Base-by-base conservation (phyloP, 2,329 filamentous ascomycete genomes). In the Fusarium hainanense region DNA sequence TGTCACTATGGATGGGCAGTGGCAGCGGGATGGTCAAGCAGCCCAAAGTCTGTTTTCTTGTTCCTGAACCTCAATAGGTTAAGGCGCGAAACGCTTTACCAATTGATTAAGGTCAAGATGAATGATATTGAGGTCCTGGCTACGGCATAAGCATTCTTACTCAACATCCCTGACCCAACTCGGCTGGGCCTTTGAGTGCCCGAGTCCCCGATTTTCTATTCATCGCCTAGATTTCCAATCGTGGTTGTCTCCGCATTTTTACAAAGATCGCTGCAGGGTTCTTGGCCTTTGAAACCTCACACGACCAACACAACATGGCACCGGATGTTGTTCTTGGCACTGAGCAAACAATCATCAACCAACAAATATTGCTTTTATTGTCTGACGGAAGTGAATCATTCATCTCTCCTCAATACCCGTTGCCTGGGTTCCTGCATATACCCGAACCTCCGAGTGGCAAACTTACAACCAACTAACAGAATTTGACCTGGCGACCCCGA, bases 1-100 rank as follows among this genome's bases (percentile, higher is more conserved):
- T 70, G 67, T 54, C 67, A 68, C 47, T 41, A 25, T 40, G 23
- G 63, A 37, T 49, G 6, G 34, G 16, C n/a, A 44, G 56, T 47
- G 68, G 47, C 48, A 65, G 54, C 63, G 54, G 50, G 54, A 64
- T 44, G 32, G 47, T 28, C 41, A n/a, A 8, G 27, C 25, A n/a
- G 50, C 25, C 21, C 41, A 61, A 34, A 60, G 61, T 54, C 4
- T 54, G 21, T 50, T 60, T 28, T 25, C 6, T 8, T 25, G 47
- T 65, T 43, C 48, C 54, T 49, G 48, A 11, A 20, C 14, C 21
- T 28, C 16, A 34, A 40, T 37, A 7, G 13, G 11, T 28, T n/a
- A 14, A 27, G 34, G 28, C 43, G 16, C 2, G 4, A 34, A 34
- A 16, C 1, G n/a, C 10, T 32, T 28, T 25, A 16, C 4, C 20